Evolutionary conservation across 2,329 filamentous ascomycete genomes (phyloP).

Genomic region (Penicillium freii): DNA sequence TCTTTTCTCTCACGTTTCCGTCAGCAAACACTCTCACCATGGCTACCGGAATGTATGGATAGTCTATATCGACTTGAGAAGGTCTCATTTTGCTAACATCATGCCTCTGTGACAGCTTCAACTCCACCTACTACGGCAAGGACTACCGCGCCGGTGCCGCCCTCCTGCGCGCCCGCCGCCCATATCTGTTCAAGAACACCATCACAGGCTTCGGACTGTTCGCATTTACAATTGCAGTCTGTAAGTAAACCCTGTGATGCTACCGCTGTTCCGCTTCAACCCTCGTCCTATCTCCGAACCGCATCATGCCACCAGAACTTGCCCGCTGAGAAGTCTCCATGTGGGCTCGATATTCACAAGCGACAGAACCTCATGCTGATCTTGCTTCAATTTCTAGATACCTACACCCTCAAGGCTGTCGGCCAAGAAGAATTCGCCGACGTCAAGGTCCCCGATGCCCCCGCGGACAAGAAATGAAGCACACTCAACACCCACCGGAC

Average conservation of each 20-base stretch:
- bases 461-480: constrained; percentile 40
- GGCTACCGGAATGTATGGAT: constrained; percentile 27
- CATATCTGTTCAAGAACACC: constrained; percentile 87
- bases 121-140: constrained; percentile 89
- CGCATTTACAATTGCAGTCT: constrained; percentile 76
- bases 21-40: constrained; percentile 14
- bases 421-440: constrained; percentile 97
- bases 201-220: constrained; percentile 74
- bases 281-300: background rate
- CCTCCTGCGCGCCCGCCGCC: constrained; percentile 84
- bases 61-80: background rate
- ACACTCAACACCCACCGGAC: background rate
- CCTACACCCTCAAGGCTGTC: constrained; percentile 75
- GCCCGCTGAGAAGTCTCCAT: background rate
- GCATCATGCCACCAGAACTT: constrained; percentile 8
- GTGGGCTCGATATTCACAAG: background rate
- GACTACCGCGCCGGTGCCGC: constrained; percentile 81
- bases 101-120: constrained; percentile 47
- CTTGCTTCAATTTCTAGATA: constrained; percentile 49
- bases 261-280: background rate
- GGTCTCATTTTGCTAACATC: constrained; percentile 4
- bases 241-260: constrained; percentile 56
- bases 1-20: constrained; percentile 3
- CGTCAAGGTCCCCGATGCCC: constrained; percentile 79
- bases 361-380: constrained; percentile 5